Evolutionary conservation across 176 grass and related monocot species (phyloP), one percentile per base, ranked within the genome.

Genomic region (Carex pumila): DNA sequence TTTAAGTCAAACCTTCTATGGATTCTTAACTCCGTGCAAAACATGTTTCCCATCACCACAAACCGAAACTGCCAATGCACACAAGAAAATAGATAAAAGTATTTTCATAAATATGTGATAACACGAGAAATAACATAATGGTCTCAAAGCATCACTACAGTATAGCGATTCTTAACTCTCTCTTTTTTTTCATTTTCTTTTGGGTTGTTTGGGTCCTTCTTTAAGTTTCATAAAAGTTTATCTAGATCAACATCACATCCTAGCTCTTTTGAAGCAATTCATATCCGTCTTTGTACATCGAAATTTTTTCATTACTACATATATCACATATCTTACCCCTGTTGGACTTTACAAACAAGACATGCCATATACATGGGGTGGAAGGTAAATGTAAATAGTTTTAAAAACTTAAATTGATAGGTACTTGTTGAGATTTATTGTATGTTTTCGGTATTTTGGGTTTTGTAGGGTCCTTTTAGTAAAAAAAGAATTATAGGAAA

Each of bases 21-120:
- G 79, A 99, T 99, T 87, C 96, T 92, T 63, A 99, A 78, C 89
- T 99, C 96, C 3, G 96, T 99, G 87, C 96, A 99, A 89, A 99
- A 99, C 96, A 99, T 99, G 85, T 95, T 99, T 70, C 96, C 96
- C 96, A 99, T 99, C 53, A 99, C 96, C 84, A 99, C 96, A 85
- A 99, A 99, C 57, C 93, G 86, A 59, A 98, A 95, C 95, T 98
- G 95, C 84, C 87, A 93, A 66, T 82, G 25, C 2, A 7, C 60
- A 87, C 10, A 80, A 19, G 59, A 72, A 65, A 86, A 53, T 82
- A 12, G 41, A 84, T 73, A 81, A 81, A 81, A 81, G 67, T 12
- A 30, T 75, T 65, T 91, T 62, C 18, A 79, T 12, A 81, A 61
- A 7, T 57, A 88, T 85, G 12, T 85, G 39, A 45, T 43, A 31